A percentile compares a stretch with the other conserved stretches of the same genome.
Conservation (phyloP, 1,139 yeast species). For the Protomyces macrosporus region DNA sequence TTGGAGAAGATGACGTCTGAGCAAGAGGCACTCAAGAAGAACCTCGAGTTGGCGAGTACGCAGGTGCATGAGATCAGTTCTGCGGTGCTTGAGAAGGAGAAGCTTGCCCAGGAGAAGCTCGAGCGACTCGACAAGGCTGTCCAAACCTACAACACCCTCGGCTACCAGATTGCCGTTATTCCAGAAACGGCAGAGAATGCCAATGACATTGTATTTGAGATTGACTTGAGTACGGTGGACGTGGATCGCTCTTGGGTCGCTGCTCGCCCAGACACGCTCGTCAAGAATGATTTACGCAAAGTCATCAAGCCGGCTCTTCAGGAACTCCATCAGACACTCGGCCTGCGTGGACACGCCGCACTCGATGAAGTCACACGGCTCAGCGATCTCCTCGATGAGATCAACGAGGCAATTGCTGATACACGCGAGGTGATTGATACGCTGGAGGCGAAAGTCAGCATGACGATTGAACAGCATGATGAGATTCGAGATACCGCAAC, state of each 20-base stretch:
- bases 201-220: slow-evolving; percentile 36
- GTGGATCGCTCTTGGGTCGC: slow-evolving; percentile 43
- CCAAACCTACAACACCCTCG: slow-evolving; percentile 52
- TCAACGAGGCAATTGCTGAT: slow-evolving; percentile 52
- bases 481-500: slow-evolving; percentile 53
- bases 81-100: slow-evolving; percentile 47
- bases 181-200: slow-evolving; percentile 34
- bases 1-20: slow-evolving; percentile 60
- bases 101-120: slow-evolving; percentile 46
- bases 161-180: slow-evolving; percentile 46
- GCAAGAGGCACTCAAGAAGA: slow-evolving; percentile 53
- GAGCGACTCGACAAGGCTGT: slow-evolving; percentile 51
- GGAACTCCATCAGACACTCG: slow-evolving; percentile 48
- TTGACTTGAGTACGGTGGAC: slow-evolving; percentile 37
- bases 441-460: slow-evolving; percentile 53
- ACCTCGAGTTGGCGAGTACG: slow-evolving; percentile 50
- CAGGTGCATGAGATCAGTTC: slow-evolving; percentile 42
- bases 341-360: slow-evolving; percentile 47
- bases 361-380: slow-evolving; percentile 57
- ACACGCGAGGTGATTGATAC: slow-evolving; percentile 57
- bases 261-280: slow-evolving; percentile 42
- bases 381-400: slow-evolving; percentile 57
- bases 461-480: slow-evolving; percentile 53
- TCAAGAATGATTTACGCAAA: slow-evolving; percentile 41
- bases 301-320: slow-evolving; percentile 42